Percentiles rank a stretch among this genome's conserved stretches.
Conservation (phyloP, 495 filamentous ascomycete species). For the Penicillium steckii region DNA sequence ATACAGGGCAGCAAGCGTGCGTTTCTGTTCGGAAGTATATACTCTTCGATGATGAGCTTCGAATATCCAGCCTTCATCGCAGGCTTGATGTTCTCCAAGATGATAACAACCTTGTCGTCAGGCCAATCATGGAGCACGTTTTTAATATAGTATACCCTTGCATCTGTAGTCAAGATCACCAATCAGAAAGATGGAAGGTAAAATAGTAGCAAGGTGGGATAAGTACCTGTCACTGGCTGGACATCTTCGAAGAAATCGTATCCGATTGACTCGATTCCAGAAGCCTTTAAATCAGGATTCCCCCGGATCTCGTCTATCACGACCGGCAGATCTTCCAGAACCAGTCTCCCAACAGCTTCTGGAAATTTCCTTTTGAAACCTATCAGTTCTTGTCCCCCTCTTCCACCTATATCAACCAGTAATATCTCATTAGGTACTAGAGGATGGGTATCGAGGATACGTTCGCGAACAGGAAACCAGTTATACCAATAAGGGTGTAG, state of each 20-base stretch:
- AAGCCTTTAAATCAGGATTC: constrained; percentile 15
- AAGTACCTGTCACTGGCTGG: constrained; percentile 43
- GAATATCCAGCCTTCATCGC: constrained; percentile 44
- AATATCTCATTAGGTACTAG: constrained; percentile 23
- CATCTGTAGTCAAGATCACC: constrained; percentile 22
- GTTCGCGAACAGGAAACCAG: constrained; percentile 33
- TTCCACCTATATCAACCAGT: constrained; percentile 54
- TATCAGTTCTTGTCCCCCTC: constrained; percentile 46
- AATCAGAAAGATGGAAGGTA: not conserved
- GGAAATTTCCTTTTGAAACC: constrained; percentile 27
- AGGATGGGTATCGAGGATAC: constrained; percentile 18
- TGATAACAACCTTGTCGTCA: constrained; percentile 36
- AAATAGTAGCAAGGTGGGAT: not conserved
- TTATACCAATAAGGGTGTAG: constrained; percentile 23
- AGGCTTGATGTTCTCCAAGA: constrained; percentile 32
- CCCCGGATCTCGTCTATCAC: constrained; percentile 33
- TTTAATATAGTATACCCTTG: constrained; percentile 47
- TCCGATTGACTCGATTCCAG: constrained; percentile 24
- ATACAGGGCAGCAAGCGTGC: constrained; percentile 8
- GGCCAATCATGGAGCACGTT: constrained; percentile 50
- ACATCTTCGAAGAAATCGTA: constrained; percentile 40
- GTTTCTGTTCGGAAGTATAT: constrained; percentile 31
- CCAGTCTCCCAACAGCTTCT: constrained; percentile 22
- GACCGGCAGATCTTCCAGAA: constrained; percentile 45
- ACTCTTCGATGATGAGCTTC: constrained; percentile 39